Base-by-base conservation (phyloP, 2,329 filamentous ascomycete species). In the Fusarium haematococcum region DNA sequence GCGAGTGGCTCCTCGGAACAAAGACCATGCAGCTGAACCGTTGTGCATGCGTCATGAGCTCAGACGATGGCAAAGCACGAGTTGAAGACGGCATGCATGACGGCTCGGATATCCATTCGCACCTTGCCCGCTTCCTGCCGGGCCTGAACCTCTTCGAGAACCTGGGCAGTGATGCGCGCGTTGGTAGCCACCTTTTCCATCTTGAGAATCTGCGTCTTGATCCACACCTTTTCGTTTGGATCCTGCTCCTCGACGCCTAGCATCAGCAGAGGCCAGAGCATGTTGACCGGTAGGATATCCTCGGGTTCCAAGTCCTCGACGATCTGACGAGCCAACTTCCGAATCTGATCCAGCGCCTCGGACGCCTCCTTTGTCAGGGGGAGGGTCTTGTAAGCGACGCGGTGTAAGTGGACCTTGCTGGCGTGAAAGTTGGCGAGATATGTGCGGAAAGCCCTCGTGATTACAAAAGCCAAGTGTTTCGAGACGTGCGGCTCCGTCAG, bases 221-320 rank as follows among this genome's bases (percentile, higher is more conserved):
- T 89, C 88, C 88, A 89, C 7, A 73, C 78, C 56, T 87, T 81
- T 74, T 89, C 86, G 6, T 83, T 81, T 0, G 78, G 45, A 56
- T 86, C 85, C n/a, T 88, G 85, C 70, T 89, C 88, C 75, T 91
- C 88, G 10, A 84, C 86, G 0, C 88, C 88, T 70, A 87, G 83
- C 85, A 91, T 88, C 45, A 90, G 80, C 9, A 90, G 78, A 2
- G 88, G 88, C 89, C 88, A 90, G 6, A 90, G 81, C 82, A 90
- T 86, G 68, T 88, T 90, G 57, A 89, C 87, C 0, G 88, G 88
- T 2, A 90, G 80, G 10, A 86, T 82, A 37, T 87, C 84, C 14
- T 85, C 83, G 1, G 79, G 79, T 32, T 85, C 82, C 9, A 84
- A 75, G n/a, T 85, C 81, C 2, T 73, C 71, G 11, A 78, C 78